Evolutionary conservation across 106 monocot species (phyloP).

Genomic region (Vanilla planifolia): DNA sequence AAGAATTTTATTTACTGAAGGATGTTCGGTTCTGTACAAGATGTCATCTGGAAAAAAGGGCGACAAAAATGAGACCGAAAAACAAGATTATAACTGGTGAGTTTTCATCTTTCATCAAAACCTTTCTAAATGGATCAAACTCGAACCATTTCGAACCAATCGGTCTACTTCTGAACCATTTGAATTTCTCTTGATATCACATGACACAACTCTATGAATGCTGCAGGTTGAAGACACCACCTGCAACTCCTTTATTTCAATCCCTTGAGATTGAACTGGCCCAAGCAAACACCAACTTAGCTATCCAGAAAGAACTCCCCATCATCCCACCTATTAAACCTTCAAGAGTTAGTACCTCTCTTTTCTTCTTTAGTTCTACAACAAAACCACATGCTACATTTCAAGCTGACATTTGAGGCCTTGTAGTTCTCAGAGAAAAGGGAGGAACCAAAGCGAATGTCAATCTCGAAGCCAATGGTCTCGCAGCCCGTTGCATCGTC

Average conservation of each 20-base stretch:
- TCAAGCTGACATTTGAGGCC: too few relatives aligned
- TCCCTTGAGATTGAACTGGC: conserved; percentile 45
- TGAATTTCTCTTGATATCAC: too few relatives aligned
- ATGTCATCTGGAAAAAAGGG: conserved; percentile 29
- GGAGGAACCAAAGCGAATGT: neutral
- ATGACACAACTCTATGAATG: too few relatives aligned
- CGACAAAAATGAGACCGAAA: conserved; percentile 21
- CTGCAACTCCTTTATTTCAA: conserved; percentile 47
- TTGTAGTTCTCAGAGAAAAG: neutral
- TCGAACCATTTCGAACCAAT: too few relatives aligned
- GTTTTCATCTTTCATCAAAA: neutral
- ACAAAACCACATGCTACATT: too few relatives aligned
- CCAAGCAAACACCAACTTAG: conserved; percentile 16
- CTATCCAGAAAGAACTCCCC: conserved; percentile 33
- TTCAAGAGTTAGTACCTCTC: conserved; percentile 53
- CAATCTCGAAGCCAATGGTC: neutral
- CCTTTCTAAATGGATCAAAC: too few relatives aligned
- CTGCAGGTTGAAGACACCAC: conserved; percentile 61
- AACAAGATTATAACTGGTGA: conserved; percentile 57
- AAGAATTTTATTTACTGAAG: conserved; percentile 4
- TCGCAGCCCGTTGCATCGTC: neutral
- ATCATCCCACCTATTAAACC: conserved; percentile 28
- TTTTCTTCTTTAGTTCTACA: too few relatives aligned
- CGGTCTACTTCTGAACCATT: too few relatives aligned
- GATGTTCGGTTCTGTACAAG: conserved; percentile 28